A percentile compares a stretch with the other conserved stretches of the same genome.
These are phyloP conservation scores for Citrus inodora DNA, from an alignment of 345 rosid genomes.

Conservation along the genomic window DNA sequence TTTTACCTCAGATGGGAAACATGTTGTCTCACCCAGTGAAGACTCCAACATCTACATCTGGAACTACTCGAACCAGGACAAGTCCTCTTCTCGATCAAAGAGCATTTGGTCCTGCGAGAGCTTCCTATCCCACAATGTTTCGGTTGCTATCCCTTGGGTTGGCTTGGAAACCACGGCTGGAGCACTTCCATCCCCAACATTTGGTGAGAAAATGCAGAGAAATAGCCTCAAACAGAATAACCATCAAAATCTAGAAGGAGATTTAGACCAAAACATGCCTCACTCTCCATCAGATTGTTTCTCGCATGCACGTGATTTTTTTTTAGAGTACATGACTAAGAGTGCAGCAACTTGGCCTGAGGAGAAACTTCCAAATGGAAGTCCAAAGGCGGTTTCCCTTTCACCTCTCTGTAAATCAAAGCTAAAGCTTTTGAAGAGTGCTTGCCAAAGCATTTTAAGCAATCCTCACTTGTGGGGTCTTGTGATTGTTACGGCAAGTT, in stretches of 20 bases:
- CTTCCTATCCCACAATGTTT: constrained; percentile 52
- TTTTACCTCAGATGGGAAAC: constrained; percentile 73
- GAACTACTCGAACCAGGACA: constrained; percentile 49
- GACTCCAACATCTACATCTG: constrained; percentile 67
- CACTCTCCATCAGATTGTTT: constrained; percentile 47
- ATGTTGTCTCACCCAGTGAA: constrained; percentile 60
- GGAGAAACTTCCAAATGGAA: constrained; percentile 56
- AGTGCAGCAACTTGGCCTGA: constrained; percentile 82
- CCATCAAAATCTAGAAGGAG: constrained; percentile 26
- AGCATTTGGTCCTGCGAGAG: constrained; percentile 53
- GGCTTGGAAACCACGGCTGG: constrained; percentile 32
- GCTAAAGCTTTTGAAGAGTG: constrained; percentile 55
- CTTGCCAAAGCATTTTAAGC: constrained; percentile 45
- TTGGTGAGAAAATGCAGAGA: constrained; percentile 3
- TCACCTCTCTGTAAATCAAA: constrained; percentile 46
- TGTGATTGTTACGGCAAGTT: constrained; percentile 66
- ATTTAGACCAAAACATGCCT: constrained; percentile 28
- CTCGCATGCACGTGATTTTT: constrained; percentile 41
- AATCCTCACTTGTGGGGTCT: constrained; percentile 65
- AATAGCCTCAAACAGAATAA: constrained; percentile 1
- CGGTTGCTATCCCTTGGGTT: constrained; percentile 69
- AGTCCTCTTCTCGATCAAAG: constrained; percentile 32
- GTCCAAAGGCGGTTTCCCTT: constrained; percentile 18
- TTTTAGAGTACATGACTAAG: constrained; percentile 39
- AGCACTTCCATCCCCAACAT: constrained; percentile 21